phyloP scores from a whole-genome alignment of 306 rosid genomes.

The Trifolium subterraneum region DNA sequence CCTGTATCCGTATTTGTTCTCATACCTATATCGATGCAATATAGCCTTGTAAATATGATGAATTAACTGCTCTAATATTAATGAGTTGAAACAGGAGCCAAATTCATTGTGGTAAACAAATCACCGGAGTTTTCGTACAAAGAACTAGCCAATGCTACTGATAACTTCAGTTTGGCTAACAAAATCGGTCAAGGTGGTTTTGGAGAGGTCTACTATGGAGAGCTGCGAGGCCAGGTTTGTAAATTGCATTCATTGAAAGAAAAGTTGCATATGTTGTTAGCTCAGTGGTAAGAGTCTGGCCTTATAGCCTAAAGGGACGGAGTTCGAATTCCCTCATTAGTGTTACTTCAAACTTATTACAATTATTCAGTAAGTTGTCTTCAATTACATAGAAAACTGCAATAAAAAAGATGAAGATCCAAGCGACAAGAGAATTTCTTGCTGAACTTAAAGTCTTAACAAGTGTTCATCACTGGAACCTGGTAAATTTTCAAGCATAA shows the following conservation, averaged over 20 bases:
- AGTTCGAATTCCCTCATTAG: too few relatives aligned
- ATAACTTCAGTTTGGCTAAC: conserved; percentile 69
- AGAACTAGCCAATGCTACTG: conserved; percentile 77
- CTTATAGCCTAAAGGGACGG: too few relatives aligned
- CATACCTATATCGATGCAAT: too few relatives aligned
- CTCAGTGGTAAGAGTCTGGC: neutral
- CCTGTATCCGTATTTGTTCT: too few relatives aligned
- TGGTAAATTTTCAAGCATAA: conserved; percentile 49
- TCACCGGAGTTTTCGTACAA: conserved; percentile 74
- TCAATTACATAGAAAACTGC: conserved; percentile 60
- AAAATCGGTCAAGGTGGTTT: conserved; percentile 84
- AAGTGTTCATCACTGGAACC: conserved; percentile 83
- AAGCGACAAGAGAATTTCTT: conserved; percentile 80
- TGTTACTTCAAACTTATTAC: too few relatives aligned
- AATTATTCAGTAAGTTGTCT: neutral
- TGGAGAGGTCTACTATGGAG: conserved; percentile 52
- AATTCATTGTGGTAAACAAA: conserved; percentile 55
- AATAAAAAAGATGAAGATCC: conserved; percentile 63
- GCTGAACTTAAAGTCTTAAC: conserved; percentile 82
- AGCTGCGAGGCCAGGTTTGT: conserved; percentile 83
- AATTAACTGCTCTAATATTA: too few relatives aligned
- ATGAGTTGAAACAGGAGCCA: conserved; percentile 36
- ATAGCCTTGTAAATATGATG: too few relatives aligned
- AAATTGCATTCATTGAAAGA: neutral
- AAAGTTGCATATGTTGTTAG: neutral